Base-by-base conservation (phyloP, 768 basidiomycete species). In the Sistotremastrum suecicum region DNA sequence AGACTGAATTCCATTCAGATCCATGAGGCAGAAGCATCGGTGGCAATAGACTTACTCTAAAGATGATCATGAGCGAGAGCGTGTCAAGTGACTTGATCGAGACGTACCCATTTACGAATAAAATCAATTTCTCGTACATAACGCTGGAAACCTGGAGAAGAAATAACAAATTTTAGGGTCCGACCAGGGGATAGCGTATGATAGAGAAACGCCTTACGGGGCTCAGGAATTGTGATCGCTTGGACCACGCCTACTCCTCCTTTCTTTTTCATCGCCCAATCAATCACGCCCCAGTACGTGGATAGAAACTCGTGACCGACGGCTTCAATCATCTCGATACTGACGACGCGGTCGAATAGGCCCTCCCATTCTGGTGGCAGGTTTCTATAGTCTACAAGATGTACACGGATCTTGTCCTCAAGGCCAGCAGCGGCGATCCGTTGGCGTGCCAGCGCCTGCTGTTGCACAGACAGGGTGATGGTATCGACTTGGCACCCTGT, bases 261-360 rank as follows among this genome's bases (percentile, higher is more conserved):
- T 7, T 69, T 62, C 44, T 55, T 54, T 48, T 80, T 80, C 65
- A 86, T 55, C 11, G 77, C 80, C 70, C 76, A 76, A 57, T 84
- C 76, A 34, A 83, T 70, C 11, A 70, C 63, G 35, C 57, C 56
- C 72, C 80, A 86, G 58, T 81, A 85, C 37, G 64, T 69, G 44
- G 72, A 67, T 52, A 83, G 60, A 54, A 74, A 84, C 50, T 82
- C 78, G 39, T 65, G 62, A 4, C 80, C 82, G 6, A 86, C 81
- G 0, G 75, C 78, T 56, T 84, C 82, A 4, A 85, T 72, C 82
- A 85, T 84, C 64, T 83, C 83, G 41, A 83, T 66, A 49, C 80
- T 83, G 30, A 86, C 68, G 12, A 86, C 66, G 6, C 83, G 60
- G 52, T 85, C 79, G 53, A 86, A 87, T 5, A 62, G 53, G 12